Conservation (phyloP, 2,329 filamentous ascomycete genomes). For the Penicillium sp. region DNA sequence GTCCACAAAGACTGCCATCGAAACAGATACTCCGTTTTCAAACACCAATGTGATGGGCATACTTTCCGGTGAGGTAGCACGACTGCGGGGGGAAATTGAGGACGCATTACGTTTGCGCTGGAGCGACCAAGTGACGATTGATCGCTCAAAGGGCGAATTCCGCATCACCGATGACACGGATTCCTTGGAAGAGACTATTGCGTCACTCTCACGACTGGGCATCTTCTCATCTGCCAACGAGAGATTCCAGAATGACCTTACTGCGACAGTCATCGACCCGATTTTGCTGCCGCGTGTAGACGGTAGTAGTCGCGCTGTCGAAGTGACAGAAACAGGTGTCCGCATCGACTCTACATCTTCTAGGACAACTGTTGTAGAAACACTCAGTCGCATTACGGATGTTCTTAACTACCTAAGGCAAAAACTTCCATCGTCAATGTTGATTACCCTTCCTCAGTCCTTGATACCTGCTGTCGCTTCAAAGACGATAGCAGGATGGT, state of each 20-base stretch:
- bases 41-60: constrained; percentile 51
- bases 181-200: constrained; percentile 32
- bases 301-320: constrained; percentile 27
- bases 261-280: constrained; percentile 32
- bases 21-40: constrained; percentile 28
- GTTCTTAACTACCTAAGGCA: constrained; percentile 54
- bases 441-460: constrained; percentile 60
- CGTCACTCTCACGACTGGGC: constrained; percentile 31
- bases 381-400: constrained; percentile 45
- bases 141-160: constrained; percentile 57
- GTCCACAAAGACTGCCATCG: constrained; percentile 37
- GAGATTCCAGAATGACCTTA: constrained; percentile 35
- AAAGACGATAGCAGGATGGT: constrained; percentile 70
- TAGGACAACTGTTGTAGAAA: constrained; percentile 30
- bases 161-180: constrained; percentile 53
- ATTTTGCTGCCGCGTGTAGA: constrained; percentile 29
- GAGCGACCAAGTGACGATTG: constrained; percentile 65
- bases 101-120: constrained; percentile 70
- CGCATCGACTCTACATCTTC: constrained; percentile 24
- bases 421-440: constrained; percentile 51
- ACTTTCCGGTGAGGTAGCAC: constrained; percentile 63
- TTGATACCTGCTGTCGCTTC: constrained; percentile 70
- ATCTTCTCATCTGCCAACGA: constrained; percentile 31
- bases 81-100: constrained; percentile 66
- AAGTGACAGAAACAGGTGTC: constrained; percentile 30